Conservation (phyloP, 495 filamentous ascomycete genomes). For the Glonium stellatum region DNA sequence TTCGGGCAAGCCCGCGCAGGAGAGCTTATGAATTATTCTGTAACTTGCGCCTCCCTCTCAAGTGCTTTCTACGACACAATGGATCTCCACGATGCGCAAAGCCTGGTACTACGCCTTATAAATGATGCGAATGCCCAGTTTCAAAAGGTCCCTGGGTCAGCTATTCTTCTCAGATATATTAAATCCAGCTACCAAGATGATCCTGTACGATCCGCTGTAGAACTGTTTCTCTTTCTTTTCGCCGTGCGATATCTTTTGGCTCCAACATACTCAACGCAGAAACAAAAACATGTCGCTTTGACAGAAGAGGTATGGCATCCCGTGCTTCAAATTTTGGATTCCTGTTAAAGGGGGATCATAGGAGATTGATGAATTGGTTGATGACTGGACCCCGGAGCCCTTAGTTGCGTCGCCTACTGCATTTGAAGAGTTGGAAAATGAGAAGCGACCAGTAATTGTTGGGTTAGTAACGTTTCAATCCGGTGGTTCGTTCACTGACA, state of each 20-base stretch:
- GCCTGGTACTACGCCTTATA: conserved; percentile 16
- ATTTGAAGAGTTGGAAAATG: conserved; percentile 73
- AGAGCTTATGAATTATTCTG: too few relatives aligned
- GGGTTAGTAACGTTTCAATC: conserved; percentile 50
- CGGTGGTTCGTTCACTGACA: not conserved
- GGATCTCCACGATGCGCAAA: conserved; percentile 22
- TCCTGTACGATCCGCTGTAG: conserved; percentile 84
- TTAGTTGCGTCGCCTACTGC: conserved; percentile 64
- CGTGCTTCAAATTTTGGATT: not conserved
- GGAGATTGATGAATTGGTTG: conserved; percentile 95
- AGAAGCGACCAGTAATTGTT: conserved; percentile 77
- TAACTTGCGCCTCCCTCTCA: not conserved
- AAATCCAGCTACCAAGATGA: conserved; percentile 97
- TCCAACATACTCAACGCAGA: conserved; percentile 82
- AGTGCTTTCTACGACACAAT: conserved; percentile 3
- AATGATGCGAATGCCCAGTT: conserved; percentile 43
- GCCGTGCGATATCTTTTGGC: conserved; percentile 87
- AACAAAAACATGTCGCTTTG: conserved; percentile 76
- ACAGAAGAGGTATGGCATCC: conserved; percentile 61
- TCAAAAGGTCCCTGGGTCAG: conserved; percentile 84
- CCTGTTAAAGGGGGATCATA: conserved; percentile 30
- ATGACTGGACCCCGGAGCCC: conserved; percentile 94
- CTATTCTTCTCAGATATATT: conserved; percentile 90
- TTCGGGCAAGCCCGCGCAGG: too few relatives aligned
- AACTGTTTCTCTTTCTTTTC: conserved; percentile 92